Evolutionary conservation across 148 eudicot genomes (phyloP), one percentile per base, ranked within the genome.

Genomic region (Silene conica): DNA sequence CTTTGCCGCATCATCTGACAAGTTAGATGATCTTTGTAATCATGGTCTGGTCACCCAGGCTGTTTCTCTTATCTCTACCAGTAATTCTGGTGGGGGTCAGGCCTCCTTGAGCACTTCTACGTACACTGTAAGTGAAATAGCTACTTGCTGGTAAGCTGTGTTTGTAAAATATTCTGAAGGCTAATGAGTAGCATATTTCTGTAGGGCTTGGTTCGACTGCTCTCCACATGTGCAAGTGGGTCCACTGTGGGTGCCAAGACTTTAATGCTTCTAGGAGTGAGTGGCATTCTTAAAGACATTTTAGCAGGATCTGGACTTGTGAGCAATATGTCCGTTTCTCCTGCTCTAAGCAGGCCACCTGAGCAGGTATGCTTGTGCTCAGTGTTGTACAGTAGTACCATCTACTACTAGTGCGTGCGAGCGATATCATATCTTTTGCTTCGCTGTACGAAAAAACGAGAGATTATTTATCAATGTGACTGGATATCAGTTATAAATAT

Each of bases 221-320:
- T 96, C 76, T 90, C 96, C 63, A 92, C 94, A 14, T 96, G 99
- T 79, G 96, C 97, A 60, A 96, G 92, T 82, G 99, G 99, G 64
- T 96, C 97, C 64, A 88, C 89, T 56, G 83, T 90, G 45, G 99
- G 96, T 73, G 86, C 99, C 48, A 96, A 96, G 82, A 89, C 97
- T 4, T 77, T 96, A 78, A 83, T 96, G 38, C 88, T 92, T 68
- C 86, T 96, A n/a, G 99, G 99, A 43, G 82, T 86, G 19, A 92
- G 99, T 78, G 92, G 99, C 77, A 92, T 90, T 75, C 91, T 96
- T 58, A 96, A 82, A 78, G 97, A 92, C 73, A 89, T 96, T 70
- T 77, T 96, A 78, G 85, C 90, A 4, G 96, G 99, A 58, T 86
- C 99, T 58, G 96, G 96, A 58, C 92, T 87, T 64, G 91, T 84